Percentiles rank a stretch among this genome's conserved stretches.
Conservation (phyloP, 176 grass and related monocot genomes). For the Thinopyrum elongatum region DNA sequence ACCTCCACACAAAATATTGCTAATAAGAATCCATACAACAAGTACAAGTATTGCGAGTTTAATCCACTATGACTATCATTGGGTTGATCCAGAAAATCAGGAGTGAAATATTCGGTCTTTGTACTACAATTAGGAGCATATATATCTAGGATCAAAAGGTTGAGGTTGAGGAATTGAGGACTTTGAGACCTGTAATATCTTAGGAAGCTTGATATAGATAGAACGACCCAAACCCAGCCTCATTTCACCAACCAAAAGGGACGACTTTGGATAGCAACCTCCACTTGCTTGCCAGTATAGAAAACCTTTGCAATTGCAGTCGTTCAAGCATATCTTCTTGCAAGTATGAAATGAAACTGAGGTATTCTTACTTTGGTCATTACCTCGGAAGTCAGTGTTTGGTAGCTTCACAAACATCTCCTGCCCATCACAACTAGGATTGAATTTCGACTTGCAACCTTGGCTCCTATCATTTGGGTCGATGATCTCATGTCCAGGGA, state of each 20-base stretch:
- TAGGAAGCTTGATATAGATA: conserved; percentile 37
- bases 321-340: conserved; percentile 27
- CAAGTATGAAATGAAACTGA: conserved; percentile 20
- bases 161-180: conserved; percentile 26
- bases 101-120: neutral
- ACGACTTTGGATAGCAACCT: conserved; percentile 35
- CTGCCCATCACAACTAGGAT: neutral
- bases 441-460: conserved; percentile 46
- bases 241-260: conserved; percentile 22
- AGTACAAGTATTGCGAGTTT: conserved; percentile 27
- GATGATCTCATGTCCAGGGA: conserved; percentile 35
- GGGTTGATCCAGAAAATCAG: conserved; percentile 14
- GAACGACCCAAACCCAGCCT: neutral
- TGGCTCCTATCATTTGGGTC: conserved; percentile 47
- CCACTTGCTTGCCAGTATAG: conserved; percentile 38
- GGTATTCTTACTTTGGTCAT: neutral
- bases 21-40: conserved; percentile 28
- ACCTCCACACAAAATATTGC: conserved; percentile 30
- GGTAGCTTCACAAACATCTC: conserved; percentile 31
- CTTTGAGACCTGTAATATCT: neutral
- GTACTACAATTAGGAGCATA: conserved; percentile 14
- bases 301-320: conserved; percentile 35
- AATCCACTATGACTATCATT: neutral
- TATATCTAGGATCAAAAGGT: conserved; percentile 25
- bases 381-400: conserved; percentile 27